A percentile compares a stretch with the other conserved stretches of the same genome.
Conservation (phyloP, 768 basidiomycete genomes). For the Cystofilobasidium capitatum region DNA sequence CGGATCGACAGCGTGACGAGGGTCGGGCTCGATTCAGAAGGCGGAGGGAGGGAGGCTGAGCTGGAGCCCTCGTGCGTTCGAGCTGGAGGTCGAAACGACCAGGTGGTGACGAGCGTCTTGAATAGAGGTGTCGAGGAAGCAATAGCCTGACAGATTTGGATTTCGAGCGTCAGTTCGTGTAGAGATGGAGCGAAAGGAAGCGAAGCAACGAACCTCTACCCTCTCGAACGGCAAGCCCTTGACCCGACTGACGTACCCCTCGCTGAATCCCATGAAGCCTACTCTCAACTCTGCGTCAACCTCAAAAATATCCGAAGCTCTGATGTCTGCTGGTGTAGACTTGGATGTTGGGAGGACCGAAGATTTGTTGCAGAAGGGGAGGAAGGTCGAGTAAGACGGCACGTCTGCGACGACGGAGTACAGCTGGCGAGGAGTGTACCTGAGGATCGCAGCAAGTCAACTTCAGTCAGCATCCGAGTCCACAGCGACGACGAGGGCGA, state of each 20-base stretch:
- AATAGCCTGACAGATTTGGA: constrained; percentile 48
- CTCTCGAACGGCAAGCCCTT: constrained; percentile 65
- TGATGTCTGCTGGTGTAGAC: neutral
- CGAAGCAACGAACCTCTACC: constrained; percentile 55
- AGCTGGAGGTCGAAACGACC: constrained; percentile 36
- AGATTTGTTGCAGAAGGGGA: constrained; percentile 88
- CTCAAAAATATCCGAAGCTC: constrained; percentile 40
- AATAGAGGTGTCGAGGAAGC: constrained; percentile 66
- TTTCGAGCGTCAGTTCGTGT: neutral
- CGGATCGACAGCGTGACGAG: constrained; percentile 72
- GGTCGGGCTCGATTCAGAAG: constrained; percentile 42
- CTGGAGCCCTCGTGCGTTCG: constrained; percentile 17
- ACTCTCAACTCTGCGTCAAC: constrained; percentile 81
- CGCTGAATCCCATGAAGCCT: constrained; percentile 75
- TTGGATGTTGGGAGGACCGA: constrained; percentile 71
- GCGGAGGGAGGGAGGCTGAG: constrained; percentile 12
- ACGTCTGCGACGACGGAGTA: constrained; percentile 83
- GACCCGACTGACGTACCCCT: constrained; percentile 78
- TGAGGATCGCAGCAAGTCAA: constrained; percentile 35
- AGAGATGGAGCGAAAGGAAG: neutral
- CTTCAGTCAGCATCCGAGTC: neutral
- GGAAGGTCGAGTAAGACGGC: constrained; percentile 68
- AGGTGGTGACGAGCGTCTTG: constrained; percentile 58
- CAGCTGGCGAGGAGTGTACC: constrained; percentile 67
- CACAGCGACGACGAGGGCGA: constrained; percentile 4